These are phyloP conservation scores for Coemansia sp. DNA, from an alignment of 192 early-diverging fungal genomes.

Conservation along the genomic window DNA sequence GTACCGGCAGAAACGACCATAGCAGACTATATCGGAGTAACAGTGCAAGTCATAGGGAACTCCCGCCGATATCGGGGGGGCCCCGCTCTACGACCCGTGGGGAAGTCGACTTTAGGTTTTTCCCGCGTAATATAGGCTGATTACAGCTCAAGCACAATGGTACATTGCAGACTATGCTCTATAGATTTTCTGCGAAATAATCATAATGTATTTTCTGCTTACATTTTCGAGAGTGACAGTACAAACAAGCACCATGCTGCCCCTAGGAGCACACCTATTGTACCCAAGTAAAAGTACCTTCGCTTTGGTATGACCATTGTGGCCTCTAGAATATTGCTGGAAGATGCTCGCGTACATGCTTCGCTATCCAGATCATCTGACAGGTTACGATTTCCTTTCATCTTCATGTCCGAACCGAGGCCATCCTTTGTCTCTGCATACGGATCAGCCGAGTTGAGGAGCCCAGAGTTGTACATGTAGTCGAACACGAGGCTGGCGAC, in stretches of 20 bases:
- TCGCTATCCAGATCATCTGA: not conserved
- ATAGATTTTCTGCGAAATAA: not conserved
- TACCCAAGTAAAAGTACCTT: constrained; percentile 44
- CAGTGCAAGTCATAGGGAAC: not conserved
- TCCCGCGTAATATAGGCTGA: not conserved
- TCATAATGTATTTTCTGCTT: not conserved
- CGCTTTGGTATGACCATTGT: constrained; percentile 23
- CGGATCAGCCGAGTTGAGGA: constrained; percentile 44
- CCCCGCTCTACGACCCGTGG: not conserved
- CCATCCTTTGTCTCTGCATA: constrained; percentile 10
- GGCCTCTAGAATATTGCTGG: not conserved
- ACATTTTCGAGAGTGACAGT: constrained; percentile 27
- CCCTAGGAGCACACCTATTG: constrained; percentile 40
- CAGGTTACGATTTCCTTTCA: not conserved
- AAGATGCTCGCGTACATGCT: not conserved
- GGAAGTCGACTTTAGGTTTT: constrained; percentile 7
- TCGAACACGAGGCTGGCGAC: constrained; percentile 31
- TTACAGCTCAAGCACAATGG: not conserved
- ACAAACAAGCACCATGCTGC: constrained; percentile 49
- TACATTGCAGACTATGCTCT: not conserved
- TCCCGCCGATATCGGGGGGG: not conserved
- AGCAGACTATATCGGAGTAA: not conserved
- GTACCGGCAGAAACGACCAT: not conserved
- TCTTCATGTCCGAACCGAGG: not conserved
- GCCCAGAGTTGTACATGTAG: constrained; percentile 25